phyloP scores from a whole-genome alignment of 23 red algal genomes.

The Cyanidiococcus yangmingshanensis region DNA sequence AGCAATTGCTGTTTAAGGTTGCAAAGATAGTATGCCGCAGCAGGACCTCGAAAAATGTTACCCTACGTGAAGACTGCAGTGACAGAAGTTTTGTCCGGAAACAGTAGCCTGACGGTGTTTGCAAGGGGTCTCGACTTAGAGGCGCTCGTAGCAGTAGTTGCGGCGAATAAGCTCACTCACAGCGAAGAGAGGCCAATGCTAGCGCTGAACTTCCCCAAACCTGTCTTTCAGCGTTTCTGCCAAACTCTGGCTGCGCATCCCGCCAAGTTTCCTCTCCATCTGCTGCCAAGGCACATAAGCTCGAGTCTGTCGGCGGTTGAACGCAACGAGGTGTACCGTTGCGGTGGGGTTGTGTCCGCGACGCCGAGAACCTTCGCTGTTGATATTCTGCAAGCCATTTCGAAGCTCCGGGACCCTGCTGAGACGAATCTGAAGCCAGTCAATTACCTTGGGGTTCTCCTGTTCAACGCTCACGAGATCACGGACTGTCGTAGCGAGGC shows the following conservation, averaged over 20 bases:
- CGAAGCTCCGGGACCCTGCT: neutral
- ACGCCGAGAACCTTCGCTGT: constrained; percentile 1
- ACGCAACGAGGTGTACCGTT: neutral
- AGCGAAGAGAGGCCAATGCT: constrained; percentile 8
- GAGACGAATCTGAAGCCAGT: neutral
- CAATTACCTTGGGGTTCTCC: neutral
- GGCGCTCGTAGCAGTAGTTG: neutral
- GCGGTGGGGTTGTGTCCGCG: neutral
- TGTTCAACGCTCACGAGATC: constrained; percentile 49
- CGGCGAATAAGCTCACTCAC: neutral
- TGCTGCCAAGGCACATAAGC: neutral
- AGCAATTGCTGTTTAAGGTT: too few relatives aligned
- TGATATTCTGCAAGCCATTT: neutral
- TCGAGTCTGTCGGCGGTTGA: neutral
- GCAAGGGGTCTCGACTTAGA: neutral
- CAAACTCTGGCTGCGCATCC: neutral
- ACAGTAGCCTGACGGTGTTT: neutral
- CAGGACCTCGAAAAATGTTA: too few relatives aligned
- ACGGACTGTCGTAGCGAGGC: constrained; percentile 46
- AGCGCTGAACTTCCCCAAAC: neutral
- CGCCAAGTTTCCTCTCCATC: neutral
- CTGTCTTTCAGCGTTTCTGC: neutral
- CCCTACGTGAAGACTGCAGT: neutral
- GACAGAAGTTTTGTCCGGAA: neutral
- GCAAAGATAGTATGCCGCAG: too few relatives aligned